A percentile compares a stretch with the other conserved stretches of the same genome.
Conservation (phyloP, 495 filamentous ascomycete genomes). For the Penicillium macrosclerotiorum region DNA sequence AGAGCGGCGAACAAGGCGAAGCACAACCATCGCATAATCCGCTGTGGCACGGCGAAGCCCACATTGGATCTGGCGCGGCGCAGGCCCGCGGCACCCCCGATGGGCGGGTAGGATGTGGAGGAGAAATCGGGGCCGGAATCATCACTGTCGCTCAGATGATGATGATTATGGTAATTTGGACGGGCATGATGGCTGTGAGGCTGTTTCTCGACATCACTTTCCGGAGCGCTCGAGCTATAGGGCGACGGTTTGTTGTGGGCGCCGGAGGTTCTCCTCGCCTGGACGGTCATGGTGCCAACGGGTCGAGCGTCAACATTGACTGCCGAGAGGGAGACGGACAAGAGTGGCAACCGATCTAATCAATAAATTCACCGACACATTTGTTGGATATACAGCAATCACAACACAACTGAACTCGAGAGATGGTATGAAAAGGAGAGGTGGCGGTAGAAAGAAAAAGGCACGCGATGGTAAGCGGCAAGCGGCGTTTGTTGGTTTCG, state of each 20-base stretch:
- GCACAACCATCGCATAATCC: slow-evolving; percentile 69
- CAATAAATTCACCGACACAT: slow-evolving; percentile 7
- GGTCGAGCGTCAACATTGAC: slow-evolving; percentile 17
- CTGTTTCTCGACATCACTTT: slow-evolving; percentile 40
- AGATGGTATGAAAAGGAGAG: slow-evolving; percentile 1
- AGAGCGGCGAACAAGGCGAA: slow-evolving; percentile 64
- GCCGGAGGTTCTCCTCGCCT: slow-evolving; percentile 35
- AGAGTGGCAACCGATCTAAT: slow-evolving; percentile 3
- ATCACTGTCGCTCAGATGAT: slow-evolving; percentile 25
- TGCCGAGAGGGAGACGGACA: slow-evolving; percentile 3
- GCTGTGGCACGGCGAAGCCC: slow-evolving; percentile 55
- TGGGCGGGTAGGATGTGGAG: slow-evolving; percentile 52
- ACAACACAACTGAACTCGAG: not conserved
- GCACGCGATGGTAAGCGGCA: slow-evolving; percentile 13
- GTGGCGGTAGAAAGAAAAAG: slow-evolving; percentile 1
- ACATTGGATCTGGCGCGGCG: slow-evolving; percentile 36
- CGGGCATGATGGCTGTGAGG: slow-evolving; percentile 15
- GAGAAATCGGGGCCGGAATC: slow-evolving; percentile 27
- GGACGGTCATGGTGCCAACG: slow-evolving; percentile 34
- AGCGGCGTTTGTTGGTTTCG: not conserved
- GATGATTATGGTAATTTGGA: slow-evolving; percentile 20
- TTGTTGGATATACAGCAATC: slow-evolving; percentile 2
- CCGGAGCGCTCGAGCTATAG: slow-evolving; percentile 11
- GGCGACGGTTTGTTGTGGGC: slow-evolving; percentile 30
- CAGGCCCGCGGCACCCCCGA: slow-evolving; percentile 48